Base-by-base conservation (phyloP, 1,284 basidiomycete species). In the Ustilago hordei region DNA sequence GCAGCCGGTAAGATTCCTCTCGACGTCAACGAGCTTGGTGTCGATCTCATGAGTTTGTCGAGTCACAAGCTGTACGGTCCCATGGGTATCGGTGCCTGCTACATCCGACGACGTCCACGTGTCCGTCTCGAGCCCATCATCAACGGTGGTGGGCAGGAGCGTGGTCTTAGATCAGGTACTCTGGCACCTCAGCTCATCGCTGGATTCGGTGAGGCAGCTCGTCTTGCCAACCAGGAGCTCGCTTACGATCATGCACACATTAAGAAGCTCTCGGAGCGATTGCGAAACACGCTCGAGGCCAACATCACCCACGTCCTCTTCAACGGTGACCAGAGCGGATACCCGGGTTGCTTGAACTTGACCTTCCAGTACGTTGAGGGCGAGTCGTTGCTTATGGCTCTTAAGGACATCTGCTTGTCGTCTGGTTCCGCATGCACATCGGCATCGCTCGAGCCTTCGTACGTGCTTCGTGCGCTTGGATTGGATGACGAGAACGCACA, bases 1-100 rank as follows among this genome's bases (percentile, higher is more conserved):
- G 96, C 95, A 4, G 91, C 91, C 13, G 96, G 97, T 60, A 86
- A 86, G 74, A 85, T 86, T 43, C 75, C 77, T 17, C 73, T 86
- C 55, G 93, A 98, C 86, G 97, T 99, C 63, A 95, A 99, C 85
- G 95, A 92, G 80, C 92, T 95, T 90, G 95, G 95, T 83, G 91
- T 99, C 66, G 97, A 99, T 88, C 89, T 98, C 64, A 91, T 99
- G 92, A 95, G 93, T 77, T 93, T 99, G 66, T 96, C 94, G 6
- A 95, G 93, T 5, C 97, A 99, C 89, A 99, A 99, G 88, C 87
- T 99, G 17, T 99, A 99, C 87, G 97, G 97, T 2, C 97, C 97
- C 6, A 99, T 99, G 88, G 97, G 97, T 17, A 88, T 99, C 54
- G 97, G 97, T 41, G 96, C 94, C 5, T 92, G 93, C 19, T 99